Evolutionary conservation across 2,329 filamentous ascomycete genomes (phyloP).

Genomic region (Lasiodiplodia hormozganensis): DNA sequence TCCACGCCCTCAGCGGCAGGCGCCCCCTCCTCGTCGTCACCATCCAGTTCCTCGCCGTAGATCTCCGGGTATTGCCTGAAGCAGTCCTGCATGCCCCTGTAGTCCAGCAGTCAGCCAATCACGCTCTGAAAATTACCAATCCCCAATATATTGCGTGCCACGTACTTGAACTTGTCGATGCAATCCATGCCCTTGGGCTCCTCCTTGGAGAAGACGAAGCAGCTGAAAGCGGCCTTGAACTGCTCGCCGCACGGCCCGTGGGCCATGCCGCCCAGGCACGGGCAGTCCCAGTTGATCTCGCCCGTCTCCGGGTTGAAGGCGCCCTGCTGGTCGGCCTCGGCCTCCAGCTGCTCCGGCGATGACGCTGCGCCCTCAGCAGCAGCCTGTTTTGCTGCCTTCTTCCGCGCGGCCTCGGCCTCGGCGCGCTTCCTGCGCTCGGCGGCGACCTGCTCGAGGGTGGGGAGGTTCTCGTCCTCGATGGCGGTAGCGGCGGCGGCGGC

Average conservation of each 20-base stretch:
- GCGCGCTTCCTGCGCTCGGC: conserved; percentile 48
- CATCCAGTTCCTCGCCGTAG: conserved; percentile 86
- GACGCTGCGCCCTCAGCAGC: conserved; percentile 33
- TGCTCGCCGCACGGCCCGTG: conserved; percentile 93
- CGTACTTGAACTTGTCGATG: conserved; percentile 94
- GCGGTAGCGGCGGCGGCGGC: neutral
- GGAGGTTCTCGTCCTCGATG: conserved; percentile 49
- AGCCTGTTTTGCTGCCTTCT: conserved; percentile 28
- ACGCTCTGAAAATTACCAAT: neutral
- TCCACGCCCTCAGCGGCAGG: conserved; percentile 31
- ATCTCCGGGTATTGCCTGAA: conserved; percentile 92
- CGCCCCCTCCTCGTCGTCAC: conserved; percentile 68
- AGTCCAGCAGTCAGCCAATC: neutral
- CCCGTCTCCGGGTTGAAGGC: conserved; percentile 98
- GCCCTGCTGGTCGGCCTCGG: conserved; percentile 84
- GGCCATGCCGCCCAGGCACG: conserved; percentile 96
- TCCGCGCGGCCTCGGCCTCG: conserved; percentile 33
- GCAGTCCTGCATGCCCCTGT: conserved; percentile 94
- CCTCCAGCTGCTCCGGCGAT: conserved; percentile 68
- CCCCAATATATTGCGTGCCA: conserved; percentile 40
- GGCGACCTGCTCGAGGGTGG: conserved; percentile 54
- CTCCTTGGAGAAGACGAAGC: conserved; percentile 93
- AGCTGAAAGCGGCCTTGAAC: conserved; percentile 95
- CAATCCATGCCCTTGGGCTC: conserved; percentile 98
- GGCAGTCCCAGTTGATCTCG: conserved; percentile 99